Evolutionary conservation across 129 eudicot species (phyloP).

Genomic region (Flaveria trinervia): DNA sequence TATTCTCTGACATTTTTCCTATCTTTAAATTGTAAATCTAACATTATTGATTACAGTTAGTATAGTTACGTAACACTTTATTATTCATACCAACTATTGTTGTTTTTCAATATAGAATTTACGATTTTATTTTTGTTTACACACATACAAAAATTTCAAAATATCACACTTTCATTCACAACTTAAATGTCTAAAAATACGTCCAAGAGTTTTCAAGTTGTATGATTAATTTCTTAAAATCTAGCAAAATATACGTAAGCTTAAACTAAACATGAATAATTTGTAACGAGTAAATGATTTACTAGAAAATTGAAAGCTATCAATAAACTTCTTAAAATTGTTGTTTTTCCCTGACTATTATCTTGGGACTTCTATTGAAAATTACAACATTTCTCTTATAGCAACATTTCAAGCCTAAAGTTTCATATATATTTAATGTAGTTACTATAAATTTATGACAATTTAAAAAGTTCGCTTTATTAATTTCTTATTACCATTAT

Average conservation of each 20-base stretch:
- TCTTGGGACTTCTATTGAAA: neutral
- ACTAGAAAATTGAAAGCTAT: neutral
- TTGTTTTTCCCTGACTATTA: neutral
- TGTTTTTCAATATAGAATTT: neutral
- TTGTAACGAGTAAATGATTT: neutral
- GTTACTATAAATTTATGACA: too few relatives aligned
- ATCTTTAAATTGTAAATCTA: too few relatives aligned
- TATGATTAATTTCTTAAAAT: neutral
- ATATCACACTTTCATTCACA: neutral
- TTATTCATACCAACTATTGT: neutral
- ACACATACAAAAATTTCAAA: neutral
- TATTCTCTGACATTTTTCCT: too few relatives aligned
- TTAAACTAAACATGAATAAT: neutral
- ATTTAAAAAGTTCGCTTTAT: too few relatives aligned
- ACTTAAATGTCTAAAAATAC: neutral
- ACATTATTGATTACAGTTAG: neutral
- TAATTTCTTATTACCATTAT: too few relatives aligned
- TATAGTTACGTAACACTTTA: neutral
- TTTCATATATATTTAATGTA: too few relatives aligned
- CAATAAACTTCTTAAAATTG: neutral
- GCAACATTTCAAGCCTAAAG: neutral
- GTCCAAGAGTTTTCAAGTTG: neutral
- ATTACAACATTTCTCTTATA: too few relatives aligned
- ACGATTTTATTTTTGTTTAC: neutral
- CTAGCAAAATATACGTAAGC: neutral